These are phyloP conservation scores for Baorangia bicolor DNA, from an alignment of 768 basidiomycete species.

Conservation along the genomic window DNA sequence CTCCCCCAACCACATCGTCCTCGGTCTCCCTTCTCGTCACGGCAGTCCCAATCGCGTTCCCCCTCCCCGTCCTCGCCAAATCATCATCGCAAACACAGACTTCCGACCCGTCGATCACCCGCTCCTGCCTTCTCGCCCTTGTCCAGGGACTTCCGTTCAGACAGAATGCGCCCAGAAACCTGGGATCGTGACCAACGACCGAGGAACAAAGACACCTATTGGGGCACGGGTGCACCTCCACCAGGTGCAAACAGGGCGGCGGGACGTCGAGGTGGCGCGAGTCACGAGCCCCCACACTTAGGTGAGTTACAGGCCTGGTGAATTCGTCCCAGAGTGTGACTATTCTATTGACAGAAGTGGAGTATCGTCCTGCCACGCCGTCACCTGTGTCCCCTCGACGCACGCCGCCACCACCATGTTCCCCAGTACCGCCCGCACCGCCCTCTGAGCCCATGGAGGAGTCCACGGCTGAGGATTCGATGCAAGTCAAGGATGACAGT, in stretches of 20 bases:
- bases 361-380: constrained; percentile 24
- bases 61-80: constrained; percentile 36
- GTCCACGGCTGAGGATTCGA: constrained; percentile 3
- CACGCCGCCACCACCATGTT: constrained; percentile 21
- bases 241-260: constrained; percentile 5
- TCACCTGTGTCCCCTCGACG: constrained; percentile 24
- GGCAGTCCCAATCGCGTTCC: constrained; percentile 38
- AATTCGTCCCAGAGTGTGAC: neutral
- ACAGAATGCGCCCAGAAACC: constrained; percentile 36
- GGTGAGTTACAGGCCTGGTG: constrained; percentile 7
- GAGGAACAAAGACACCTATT: constrained; percentile 28
- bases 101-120: constrained; percentile 40
- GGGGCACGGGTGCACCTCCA: constrained; percentile 10
- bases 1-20: constrained; percentile 21
- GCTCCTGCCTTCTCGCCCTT: constrained; percentile 39
- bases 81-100: constrained; percentile 32
- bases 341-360: constrained; percentile 6
- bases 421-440: constrained; percentile 27
- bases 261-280: constrained; percentile 2
- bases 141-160: constrained; percentile 35
- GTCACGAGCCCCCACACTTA: constrained; percentile 5
- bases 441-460: constrained; percentile 41
- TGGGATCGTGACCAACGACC: constrained; percentile 36
- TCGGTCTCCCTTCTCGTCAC: constrained; percentile 23
- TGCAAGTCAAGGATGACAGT: constrained; percentile 26